Evolutionary conservation across 2,329 filamentous ascomycete genomes (phyloP).

Genomic region (Neocucurbitaria cava): DNA sequence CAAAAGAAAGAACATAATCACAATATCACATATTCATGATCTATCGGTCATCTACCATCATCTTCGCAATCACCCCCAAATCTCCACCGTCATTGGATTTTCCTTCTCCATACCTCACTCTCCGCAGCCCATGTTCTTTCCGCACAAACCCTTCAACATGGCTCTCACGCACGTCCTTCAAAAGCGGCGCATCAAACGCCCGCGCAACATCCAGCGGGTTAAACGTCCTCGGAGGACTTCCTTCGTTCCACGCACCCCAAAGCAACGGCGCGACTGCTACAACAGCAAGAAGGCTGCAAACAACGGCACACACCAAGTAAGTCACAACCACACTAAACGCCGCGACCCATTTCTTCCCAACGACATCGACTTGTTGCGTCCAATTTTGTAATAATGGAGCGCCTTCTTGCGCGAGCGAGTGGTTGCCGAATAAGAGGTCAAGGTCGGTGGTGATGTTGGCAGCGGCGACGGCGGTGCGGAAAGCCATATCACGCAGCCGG

Average conservation of each 20-base stretch:
- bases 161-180: background rate
- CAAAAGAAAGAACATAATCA: too few relatives aligned
- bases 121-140: background rate
- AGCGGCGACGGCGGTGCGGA: constrained; percentile 9
- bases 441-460: constrained; percentile 5
- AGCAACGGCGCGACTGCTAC: constrained; percentile 7
- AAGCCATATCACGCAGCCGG: constrained; percentile 9
- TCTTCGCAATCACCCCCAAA: background rate
- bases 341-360: background rate
- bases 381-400: background rate
- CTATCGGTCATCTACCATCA: background rate
- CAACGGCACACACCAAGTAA: constrained; percentile 5
- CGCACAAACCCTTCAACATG: background rate
- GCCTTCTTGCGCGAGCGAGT: background rate
- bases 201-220: constrained; percentile 13
- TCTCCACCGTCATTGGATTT: background rate
- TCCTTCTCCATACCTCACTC: background rate
- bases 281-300: constrained; percentile 6
- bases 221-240: background rate
- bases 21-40: too few relatives aligned
- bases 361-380: background rate
- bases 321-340: constrained; percentile 2
- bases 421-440: constrained; percentile 1
- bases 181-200: constrained; percentile 10
- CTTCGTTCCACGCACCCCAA: constrained; percentile 2